These are phyloP conservation scores for Scheffersomyces illinoinensis DNA, from an alignment of 1,139 yeast species.

Conservation along the genomic window DNA sequence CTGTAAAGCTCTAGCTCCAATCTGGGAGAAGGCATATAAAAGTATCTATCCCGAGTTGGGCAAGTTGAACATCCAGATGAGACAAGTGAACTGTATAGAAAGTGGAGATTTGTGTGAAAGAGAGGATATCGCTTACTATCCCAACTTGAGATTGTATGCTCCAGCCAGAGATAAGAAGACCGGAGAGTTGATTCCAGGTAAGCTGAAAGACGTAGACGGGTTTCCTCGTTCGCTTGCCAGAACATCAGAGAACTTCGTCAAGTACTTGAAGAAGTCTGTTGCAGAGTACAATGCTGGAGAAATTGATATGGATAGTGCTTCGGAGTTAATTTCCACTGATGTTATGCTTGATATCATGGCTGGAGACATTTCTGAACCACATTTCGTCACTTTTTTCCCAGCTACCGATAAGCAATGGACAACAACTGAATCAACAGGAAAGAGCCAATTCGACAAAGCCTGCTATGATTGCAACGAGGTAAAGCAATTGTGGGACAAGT, in stretches of 20 bases:
- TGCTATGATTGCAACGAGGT: constrained; percentile 54
- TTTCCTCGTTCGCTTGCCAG: constrained; percentile 50
- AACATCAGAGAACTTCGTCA: constrained; percentile 48
- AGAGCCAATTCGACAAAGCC: constrained; percentile 30
- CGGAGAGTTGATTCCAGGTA: constrained; percentile 25
- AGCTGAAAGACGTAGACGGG: constrained; percentile 39
- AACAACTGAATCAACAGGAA: constrained; percentile 36
- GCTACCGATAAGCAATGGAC: constrained; percentile 43
- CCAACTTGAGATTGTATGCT: constrained; percentile 60
- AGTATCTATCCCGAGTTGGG: constrained; percentile 38
- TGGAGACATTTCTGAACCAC: constrained; percentile 50
- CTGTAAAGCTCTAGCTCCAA: constrained; percentile 56
- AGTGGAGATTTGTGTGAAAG: constrained; percentile 70
- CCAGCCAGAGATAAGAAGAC: constrained; percentile 40
- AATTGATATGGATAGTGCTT: constrained; percentile 41
- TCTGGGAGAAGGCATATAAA: constrained; percentile 45
- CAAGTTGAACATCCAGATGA: constrained; percentile 49
- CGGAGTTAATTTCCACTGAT: constrained; percentile 27
- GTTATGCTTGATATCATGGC: constrained; percentile 43
- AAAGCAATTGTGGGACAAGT: constrained; percentile 57
- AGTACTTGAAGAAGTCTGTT: constrained; percentile 55
- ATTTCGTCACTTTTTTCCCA: constrained; percentile 67
- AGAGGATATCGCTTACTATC: constrained; percentile 58
- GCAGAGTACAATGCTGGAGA: constrained; percentile 43
- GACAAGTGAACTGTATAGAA: constrained; percentile 72